Conservation (phyloP, 164 flowering plant genomes). For the Hamamelis virginiana region DNA sequence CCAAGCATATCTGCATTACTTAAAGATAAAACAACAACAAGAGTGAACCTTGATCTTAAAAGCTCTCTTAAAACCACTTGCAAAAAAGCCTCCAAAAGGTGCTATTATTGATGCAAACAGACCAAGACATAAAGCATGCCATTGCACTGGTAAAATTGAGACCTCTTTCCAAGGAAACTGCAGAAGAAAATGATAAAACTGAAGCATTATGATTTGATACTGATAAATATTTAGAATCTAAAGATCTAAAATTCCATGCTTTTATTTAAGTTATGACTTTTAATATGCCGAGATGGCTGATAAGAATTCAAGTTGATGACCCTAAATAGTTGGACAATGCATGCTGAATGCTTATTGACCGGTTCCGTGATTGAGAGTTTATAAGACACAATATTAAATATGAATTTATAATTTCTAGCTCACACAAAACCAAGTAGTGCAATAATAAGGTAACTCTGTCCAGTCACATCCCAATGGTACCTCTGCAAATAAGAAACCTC, state of each 20-base stretch:
- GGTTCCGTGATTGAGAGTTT: not conserved
- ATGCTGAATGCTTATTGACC: not conserved
- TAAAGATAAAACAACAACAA: not conserved
- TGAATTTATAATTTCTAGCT: not conserved
- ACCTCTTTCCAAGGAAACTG: constrained; percentile 92
- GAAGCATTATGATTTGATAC: not conserved
- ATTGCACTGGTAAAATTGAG: constrained; percentile 79
- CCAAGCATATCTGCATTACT: constrained; percentile 6
- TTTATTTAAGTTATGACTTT: not conserved
- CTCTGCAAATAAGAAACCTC: too few species aligned
- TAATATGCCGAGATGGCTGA: not conserved
- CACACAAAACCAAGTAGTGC: too few species aligned
- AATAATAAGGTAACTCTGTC: not conserved
- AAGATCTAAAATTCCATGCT: not conserved
- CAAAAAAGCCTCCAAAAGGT: constrained; percentile 99
- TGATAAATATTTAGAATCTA: not conserved
- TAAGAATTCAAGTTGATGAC: not conserved
- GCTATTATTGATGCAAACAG: constrained; percentile 95
- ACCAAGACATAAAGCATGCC: constrained; percentile 88
- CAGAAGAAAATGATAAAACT: constrained; percentile 7
- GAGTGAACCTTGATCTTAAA: constrained; percentile 81
- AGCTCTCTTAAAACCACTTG: constrained; percentile 97
- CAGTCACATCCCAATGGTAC: too few species aligned
- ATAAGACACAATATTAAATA: not conserved
- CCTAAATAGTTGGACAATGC: not conserved